These are phyloP conservation scores for Puccinia sorghi DNA, from an alignment of 1,284 basidiomycete genomes.

Conservation along the genomic window DNA sequence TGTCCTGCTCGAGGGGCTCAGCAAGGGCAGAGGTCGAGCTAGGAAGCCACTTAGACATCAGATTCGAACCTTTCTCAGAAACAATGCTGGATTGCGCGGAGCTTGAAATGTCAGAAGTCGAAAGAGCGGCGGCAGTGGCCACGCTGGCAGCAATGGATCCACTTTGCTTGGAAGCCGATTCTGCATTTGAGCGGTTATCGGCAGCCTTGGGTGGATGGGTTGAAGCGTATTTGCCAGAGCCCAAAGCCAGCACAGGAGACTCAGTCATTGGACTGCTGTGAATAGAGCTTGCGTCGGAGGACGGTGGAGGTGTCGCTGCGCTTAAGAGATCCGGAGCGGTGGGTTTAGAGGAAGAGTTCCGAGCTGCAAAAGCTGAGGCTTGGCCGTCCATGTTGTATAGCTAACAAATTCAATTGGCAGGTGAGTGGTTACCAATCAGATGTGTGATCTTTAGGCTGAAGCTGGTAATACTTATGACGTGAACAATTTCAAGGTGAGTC, in stretches of 20 bases:
- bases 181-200: not conserved
- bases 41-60: slow-evolving; percentile 45
- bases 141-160: not conserved
- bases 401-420: not conserved
- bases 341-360: not conserved
- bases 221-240: not conserved
- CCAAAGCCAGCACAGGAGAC: not conserved
- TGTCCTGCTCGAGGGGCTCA: slow-evolving; percentile 29
- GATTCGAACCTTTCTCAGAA: slow-evolving; percentile 3
- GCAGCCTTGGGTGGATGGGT: not conserved
- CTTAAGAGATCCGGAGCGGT: not conserved
- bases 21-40: slow-evolving; percentile 31
- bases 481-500: too few relatives aligned
- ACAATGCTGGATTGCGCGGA: not conserved
- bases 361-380: not conserved
- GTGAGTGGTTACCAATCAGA: not conserved
- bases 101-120: not conserved
- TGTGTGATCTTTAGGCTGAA: not conserved
- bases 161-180: not conserved
- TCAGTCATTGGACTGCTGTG: slow-evolving; percentile 16
- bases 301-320: not conserved
- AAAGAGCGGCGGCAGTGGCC: not conserved
- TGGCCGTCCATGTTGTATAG: not conserved
- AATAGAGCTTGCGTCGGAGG: slow-evolving; percentile 7
- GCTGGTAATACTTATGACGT: not conserved